A percentile compares a stretch with the other conserved stretches of the same genome.
These are phyloP conservation scores for Acephala macrosclerotiorum DNA, from an alignment of 2,329 filamentous ascomycete genomes.

Conservation along the genomic window DNA sequence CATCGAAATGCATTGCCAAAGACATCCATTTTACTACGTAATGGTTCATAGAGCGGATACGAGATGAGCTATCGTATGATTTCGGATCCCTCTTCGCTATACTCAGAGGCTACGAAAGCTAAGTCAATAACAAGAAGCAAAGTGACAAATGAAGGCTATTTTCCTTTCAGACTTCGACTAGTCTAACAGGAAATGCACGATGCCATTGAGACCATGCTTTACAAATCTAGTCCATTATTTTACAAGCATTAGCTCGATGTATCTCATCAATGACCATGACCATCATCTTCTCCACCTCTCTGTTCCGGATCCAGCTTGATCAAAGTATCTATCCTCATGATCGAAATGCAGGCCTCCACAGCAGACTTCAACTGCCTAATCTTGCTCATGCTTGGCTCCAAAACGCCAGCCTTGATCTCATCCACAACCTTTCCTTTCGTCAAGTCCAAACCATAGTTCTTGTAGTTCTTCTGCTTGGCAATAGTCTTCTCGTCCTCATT, in stretches of 20 bases:
- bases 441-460: slow-evolving; percentile 97
- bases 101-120: neutral
- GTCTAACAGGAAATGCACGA: neutral
- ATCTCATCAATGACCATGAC: slow-evolving; percentile 77
- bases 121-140: neutral
- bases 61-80: neutral
- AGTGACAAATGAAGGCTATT: slow-evolving; percentile 1
- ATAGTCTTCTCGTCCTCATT: slow-evolving; percentile 88
- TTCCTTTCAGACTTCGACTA: neutral
- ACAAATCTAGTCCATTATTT: slow-evolving; percentile 22
- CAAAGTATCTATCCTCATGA: slow-evolving; percentile 98
- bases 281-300: slow-evolving; percentile 76
- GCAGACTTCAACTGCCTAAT: slow-evolving; percentile 97
- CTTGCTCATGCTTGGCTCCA: slow-evolving; percentile 99
- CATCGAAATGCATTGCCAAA: slow-evolving; percentile 30
- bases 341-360: slow-evolving; percentile 97
- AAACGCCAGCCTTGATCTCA: slow-evolving; percentile 90
- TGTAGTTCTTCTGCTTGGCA: slow-evolving; percentile 95
- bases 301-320: slow-evolving; percentile 97
- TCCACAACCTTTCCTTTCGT: slow-evolving; percentile 90
- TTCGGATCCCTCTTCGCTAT: neutral
- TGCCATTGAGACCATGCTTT: slow-evolving; percentile 3
- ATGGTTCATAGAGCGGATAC: neutral
- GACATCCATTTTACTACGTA: neutral
- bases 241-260: slow-evolving; percentile 27